Evolutionary conservation across 179 eudicot genomes (phyloP), one percentile per base, ranked within the genome.

Genomic region (Corrigiola litoralis): DNA sequence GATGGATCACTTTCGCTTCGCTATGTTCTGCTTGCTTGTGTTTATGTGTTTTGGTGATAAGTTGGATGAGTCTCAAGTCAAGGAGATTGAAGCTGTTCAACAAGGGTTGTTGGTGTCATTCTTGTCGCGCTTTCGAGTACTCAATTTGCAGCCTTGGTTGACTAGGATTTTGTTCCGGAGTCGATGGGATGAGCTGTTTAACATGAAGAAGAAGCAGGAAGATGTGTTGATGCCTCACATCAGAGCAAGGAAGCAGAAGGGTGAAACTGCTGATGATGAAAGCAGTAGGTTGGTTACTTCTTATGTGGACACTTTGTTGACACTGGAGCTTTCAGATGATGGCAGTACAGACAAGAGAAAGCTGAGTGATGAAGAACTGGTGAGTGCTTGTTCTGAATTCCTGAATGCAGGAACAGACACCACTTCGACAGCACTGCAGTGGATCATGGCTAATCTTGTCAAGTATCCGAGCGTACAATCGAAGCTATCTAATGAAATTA

Each of bases 31-130:
- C 33, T 67, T 67, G 41, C 63, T 67, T 23, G 63, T 67, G 6
- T 45, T 67, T 23, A 67, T 67, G 63, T 57, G 71, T 23, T 67
- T 67, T 45, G 71, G 71, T 6, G 56, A 67, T 33, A 56, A 56
- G 11, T 55, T 67, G 63, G 63, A 67, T 31, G 71, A 56, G n/a
- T 44, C 44, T 1, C 54, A 45, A 4, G 45, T 67, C 2, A 45
- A 56, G 7, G 44, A 56, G 55, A 56, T 67, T 44, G 55, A 67
- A 60, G 25, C 31, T 13, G 63, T 25, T 16, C 53, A 42, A 21
- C 71, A 67, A 31, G 56, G 52, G 37, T n/a, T 67, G 51, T 28
- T 56, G 55, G 5, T 48, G 10, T 56, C 63, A 1, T 33, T 56
- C 4, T 16, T 56, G 20, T 31, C 71, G 1, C 63, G 71, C 0